Base-by-base conservation (phyloP, 1,284 basidiomycete species). In the Phellopilus nigrolimitatus region DNA sequence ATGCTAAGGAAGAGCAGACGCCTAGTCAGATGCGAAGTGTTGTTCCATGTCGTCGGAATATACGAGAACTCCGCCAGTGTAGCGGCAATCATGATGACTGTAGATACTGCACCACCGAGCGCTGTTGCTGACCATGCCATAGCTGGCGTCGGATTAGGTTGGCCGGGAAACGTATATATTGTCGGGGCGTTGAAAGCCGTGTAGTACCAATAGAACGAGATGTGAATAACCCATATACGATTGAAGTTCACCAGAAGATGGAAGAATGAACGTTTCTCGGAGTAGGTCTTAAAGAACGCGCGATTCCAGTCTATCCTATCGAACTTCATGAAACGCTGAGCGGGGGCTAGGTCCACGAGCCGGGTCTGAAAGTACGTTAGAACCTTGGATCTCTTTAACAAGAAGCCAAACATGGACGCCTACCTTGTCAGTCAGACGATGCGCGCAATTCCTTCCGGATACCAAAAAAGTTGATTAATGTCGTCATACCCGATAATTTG, bases 391-490 rank as follows among this genome's bases (percentile, higher is more conserved):
- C 25, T 22, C 12, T n/a, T n/a, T n/a, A n/a, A n/a, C n/a, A n/a
- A 48, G 19, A 33, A 30, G n/a, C 10, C 22, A 31, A 46, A 46
- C 13, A 37, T 25, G 39, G 21, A 24, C 27, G 59, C 71, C 30
- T 60, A 88, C 88, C 77, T 93, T 95, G 75, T 98, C 93, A 19
- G 74, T 80, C 36, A 98, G 76, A 84, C 78, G 61, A 99, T 98
- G 36, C 92, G 79, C 24, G 93, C 89, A 62, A 99, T 95, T 36
- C 97, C 97, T 63, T 99, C 97, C 3, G 97, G 97, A 68, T 99
- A 99, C 95, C 95, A 99, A 71, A 99, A 99, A 40, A 99, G 74
- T 68, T 99, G 95, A 68, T 99, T 99, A 62, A 99, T 89, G 68
- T 99, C 95, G 68, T 99, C 95, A 66, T 99, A 99, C 9, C 95